Base-by-base conservation (phyloP, 2,329 filamentous ascomycete genomes). In the Colletotrichum sublineola region DNA sequence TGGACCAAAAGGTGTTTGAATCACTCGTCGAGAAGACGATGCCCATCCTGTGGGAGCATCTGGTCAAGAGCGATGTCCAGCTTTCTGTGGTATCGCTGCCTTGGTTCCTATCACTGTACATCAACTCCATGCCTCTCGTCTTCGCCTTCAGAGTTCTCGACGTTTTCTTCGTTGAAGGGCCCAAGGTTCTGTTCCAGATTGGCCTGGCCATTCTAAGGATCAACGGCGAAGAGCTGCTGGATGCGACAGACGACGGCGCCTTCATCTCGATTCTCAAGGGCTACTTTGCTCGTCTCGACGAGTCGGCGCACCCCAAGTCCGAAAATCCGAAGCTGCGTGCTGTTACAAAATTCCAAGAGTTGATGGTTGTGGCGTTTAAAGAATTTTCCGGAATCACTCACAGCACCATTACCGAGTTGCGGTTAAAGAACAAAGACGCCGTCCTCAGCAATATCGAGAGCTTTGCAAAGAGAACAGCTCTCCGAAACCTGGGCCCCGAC, bases 301-400 rank as follows among this genome's bases (percentile, higher is more conserved):
- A 98, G 82, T 98, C 95, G 4, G 96, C 96, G 2, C 96, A 99
- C 79, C 96, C 96, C 2, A 95, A 93, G 78, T 98, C 95, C 0
- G 95, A 98, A 80, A 99, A 98, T 75, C 92, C 95, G 3, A 99
- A 98, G 83, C 86, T 98, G 64, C 90, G 96, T 65, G 94, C 95
- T 0, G 96, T 99, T 66, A 99, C 97, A 7, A 90, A 94, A 58
- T 99, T 99, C 80, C 96, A 99, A 78, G 96, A 98, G 81, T 89
- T 99, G 69, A 98, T 99, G 95, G 96, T 99, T 3, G 96, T 98
- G 29, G 96, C 96, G 0, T 99, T 99, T 84, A 98, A 98, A 77
- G 96, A 99, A 79, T 99, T 99, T 79, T 93, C 96, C 0, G 94
- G 92, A 52, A 97, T 99, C 76, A 99, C 96, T 0, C 96, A 99